Evolutionary conservation across 1,139 yeast genomes (phyloP), one percentile per base, ranked within the genome.

Genomic region (Geotrichum fermentans): DNA sequence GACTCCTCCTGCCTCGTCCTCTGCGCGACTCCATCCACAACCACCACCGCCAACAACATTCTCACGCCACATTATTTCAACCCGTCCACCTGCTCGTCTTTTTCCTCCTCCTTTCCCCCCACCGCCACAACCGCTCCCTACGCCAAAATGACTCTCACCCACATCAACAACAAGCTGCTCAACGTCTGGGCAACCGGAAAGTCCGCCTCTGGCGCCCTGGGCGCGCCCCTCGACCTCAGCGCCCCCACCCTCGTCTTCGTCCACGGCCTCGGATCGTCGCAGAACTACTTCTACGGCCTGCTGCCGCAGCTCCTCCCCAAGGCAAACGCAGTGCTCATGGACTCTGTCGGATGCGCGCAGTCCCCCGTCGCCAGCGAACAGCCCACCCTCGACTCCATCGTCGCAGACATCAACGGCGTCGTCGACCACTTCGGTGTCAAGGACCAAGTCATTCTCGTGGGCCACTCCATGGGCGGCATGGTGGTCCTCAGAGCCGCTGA

Each of bases 401-500:
- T 62, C 18, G 39, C 47, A 1, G 64, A 61, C 49, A 58, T 61
- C 6, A 43, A 56, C 18, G 55, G 53, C 13, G 53, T 61, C 20
- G 51, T 63, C 10, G 47, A 55, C 26, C 57, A 58, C 40, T 50
- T 56, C 36, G 50, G 44, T 1, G 45, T 61, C 24, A 38, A 49
- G 14, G 43, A 54, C 13, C 41, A 61, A 3, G 52, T 56, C 8
- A 46, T 64, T n/a, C 24, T 38, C 13, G 60, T 64, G 13, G 68
- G 68, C 3, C 68, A 64, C 49, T 64, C 68, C 1, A 64, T 65
- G 67, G 65, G 67, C 2, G 68, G 68, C 1, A 59, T 65, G 64
- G 54, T 62, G 20, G 62, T 63, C 11, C 56, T 58, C 48, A 58
- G 58, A 41, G 52, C 61, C 16, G 56, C 56, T 14, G 55, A 53